Base-by-base conservation (phyloP, 495 filamentous ascomycete genomes). In the Neurospora sp. region DNA sequence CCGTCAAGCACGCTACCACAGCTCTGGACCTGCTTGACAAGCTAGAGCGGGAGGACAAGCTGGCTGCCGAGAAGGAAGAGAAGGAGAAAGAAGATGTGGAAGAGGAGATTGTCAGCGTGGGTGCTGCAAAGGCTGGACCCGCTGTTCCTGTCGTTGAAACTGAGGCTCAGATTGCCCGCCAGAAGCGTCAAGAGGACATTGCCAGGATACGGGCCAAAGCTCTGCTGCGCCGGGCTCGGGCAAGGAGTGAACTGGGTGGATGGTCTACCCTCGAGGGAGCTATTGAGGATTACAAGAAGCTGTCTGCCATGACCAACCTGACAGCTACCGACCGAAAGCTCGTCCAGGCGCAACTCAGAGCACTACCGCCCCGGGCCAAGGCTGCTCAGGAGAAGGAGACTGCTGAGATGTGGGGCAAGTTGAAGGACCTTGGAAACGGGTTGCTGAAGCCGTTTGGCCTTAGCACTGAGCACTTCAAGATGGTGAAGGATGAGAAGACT, bases 381-480 rank as follows among this genome's bases (percentile, higher is more conserved):
- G 85, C 86, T 41, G 94, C 94, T 3, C 90, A 91, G 81, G 90
- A 96, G 76, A 90, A 86, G 77, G 96, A 99, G 82, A 93, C 94
- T 87, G 89, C 85, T 8, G 95, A 99, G 81, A 97, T 98, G 92
- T 94, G 97, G 92, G 92, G 90, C 35, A 98, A 98, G 83, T 81
- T 99, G 81, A 98, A 97, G 81, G 89, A 92, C 86, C 85, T 99
- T 71, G 95, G 95, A 3, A 97, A 99, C 82, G 92, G 93, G 1
- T 85, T 99, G 53, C 82, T 99, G 44, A 97, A 92, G 78, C 95
- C 95, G 1, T 99, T 98, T 83, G 95, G 95, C 20, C 82, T 99
- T 71, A 94, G 90, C 38, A 98, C 95, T 16, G 91, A 97, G 20
- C 95, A 93, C 78, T 99, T 99, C 82, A 90, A 97, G 44, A 94